Conservation (phyloP, 2,329 filamentous ascomycete species). For the Didymella sp. region DNA sequence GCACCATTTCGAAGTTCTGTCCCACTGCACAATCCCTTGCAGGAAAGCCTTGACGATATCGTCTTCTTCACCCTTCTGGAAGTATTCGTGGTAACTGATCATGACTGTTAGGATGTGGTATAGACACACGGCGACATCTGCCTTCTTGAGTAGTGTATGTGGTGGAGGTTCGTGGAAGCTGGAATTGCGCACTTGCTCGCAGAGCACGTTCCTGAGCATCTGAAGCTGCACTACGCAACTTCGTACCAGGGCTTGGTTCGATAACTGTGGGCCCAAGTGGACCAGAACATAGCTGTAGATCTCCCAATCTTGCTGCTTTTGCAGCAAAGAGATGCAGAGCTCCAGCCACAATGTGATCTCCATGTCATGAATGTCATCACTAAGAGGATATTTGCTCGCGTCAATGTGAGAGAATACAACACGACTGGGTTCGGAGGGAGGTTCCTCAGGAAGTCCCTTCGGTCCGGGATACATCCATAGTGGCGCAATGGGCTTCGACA, state of each 20-base stretch:
- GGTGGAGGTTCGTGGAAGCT: constrained; percentile 81
- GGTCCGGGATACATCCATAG: constrained; percentile 66
- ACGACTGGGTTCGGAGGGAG: constrained; percentile 57
- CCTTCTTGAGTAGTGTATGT: constrained; percentile 80
- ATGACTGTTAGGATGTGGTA: constrained; percentile 88
- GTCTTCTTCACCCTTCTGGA: constrained; percentile 84
- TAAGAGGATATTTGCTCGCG: constrained; percentile 41
- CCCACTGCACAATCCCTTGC: constrained; percentile 81
- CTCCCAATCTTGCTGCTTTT: constrained; percentile 83
- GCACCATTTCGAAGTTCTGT: constrained; percentile 87
- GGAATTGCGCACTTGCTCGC: constrained; percentile 80
- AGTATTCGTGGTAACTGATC: constrained; percentile 86
- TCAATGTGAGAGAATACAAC: constrained; percentile 59
- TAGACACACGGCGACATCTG: constrained; percentile 86
- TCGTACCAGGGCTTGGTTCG: constrained; percentile 85
- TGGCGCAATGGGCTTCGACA: constrained; percentile 47
- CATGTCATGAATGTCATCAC: constrained; percentile 57
- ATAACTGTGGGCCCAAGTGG: constrained; percentile 84
- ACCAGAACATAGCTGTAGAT: constrained; percentile 89
- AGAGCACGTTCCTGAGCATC: constrained; percentile 76
- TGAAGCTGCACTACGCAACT: constrained; percentile 77
- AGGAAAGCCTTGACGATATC: constrained; percentile 88
- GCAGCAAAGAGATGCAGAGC: constrained; percentile 74
- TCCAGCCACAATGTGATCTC: constrained; percentile 71
- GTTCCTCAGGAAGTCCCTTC: constrained; percentile 62